Conservation (phyloP, 140 eudicot genomes). For the Anethum foeniculum region DNA sequence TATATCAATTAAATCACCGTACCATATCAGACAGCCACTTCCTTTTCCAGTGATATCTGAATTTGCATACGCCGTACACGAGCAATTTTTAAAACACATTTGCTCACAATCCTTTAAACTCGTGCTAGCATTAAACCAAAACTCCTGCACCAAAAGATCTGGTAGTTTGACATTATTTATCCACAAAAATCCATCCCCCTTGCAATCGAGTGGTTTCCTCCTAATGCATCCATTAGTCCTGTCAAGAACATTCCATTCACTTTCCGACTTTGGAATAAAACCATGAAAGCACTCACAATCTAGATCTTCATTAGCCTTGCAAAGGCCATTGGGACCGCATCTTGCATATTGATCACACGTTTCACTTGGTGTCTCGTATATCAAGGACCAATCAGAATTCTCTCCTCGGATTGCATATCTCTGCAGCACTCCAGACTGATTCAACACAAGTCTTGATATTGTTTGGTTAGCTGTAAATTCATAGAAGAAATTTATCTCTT, state of each 20-base stretch:
- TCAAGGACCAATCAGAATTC: slow-evolving; percentile 16
- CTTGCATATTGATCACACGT: slow-evolving; percentile 13
- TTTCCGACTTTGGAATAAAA: slow-evolving; percentile 10
- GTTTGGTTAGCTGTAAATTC: not conserved
- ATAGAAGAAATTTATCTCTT: not conserved
- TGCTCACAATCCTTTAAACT: slow-evolving; percentile 19
- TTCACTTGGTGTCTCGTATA: not conserved
- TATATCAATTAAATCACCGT: slow-evolving; percentile 27
- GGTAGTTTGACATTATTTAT: slow-evolving; percentile 23
- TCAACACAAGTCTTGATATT: slow-evolving; percentile 12
- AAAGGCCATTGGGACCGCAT: slow-evolving; percentile 19
- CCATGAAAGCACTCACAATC: slow-evolving; percentile 13
- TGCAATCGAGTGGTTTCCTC: slow-evolving; percentile 22
- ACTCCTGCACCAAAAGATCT: not conserved
- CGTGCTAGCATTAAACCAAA: slow-evolving; percentile 12
- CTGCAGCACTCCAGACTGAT: slow-evolving; percentile 10
- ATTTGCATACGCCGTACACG: slow-evolving; percentile 30
- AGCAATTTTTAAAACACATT: slow-evolving; percentile 24
- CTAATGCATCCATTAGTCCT: slow-evolving; percentile 29
- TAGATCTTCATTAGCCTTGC: not conserved
- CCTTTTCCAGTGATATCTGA: slow-evolving; percentile 17
- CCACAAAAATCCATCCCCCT: slow-evolving; percentile 20
- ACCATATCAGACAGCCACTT: slow-evolving; percentile 33
- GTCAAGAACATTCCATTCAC: slow-evolving; percentile 15
- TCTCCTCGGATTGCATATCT: slow-evolving; percentile 6